These are phyloP conservation scores for Aechmea fasciata DNA, from an alignment of 176 grass and related monocot species.

Conservation along the genomic window DNA sequence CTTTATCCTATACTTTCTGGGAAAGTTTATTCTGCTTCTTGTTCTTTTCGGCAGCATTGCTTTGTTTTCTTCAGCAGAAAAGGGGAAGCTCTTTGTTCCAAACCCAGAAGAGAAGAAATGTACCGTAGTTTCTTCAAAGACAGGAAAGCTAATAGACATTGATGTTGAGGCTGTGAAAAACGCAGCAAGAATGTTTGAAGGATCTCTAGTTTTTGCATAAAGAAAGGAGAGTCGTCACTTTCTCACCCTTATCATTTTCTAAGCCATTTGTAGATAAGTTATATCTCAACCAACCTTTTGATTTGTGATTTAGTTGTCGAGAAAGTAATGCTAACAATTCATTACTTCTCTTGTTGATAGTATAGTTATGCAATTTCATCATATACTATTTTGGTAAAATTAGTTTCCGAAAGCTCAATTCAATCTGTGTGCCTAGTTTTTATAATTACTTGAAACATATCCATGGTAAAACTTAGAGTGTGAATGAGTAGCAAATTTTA, in stretches of 20 bases:
- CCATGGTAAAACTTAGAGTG: too few relatives aligned
- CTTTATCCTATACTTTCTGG: background rate
- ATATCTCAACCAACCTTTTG: background rate
- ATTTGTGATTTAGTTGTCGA: background rate
- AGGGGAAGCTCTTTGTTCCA: slow-evolving; percentile 65
- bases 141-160: slow-evolving; percentile 56
- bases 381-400: background rate
- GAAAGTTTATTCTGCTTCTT: too few relatives aligned
- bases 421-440: too few relatives aligned
- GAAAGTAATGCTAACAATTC: background rate
- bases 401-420: background rate
- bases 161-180: slow-evolving; percentile 56
- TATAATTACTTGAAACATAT: too few relatives aligned
- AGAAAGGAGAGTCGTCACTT: background rate
- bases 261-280: slow-evolving; percentile 4
- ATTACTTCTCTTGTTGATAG: background rate
- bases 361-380: background rate
- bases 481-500: too few relatives aligned
- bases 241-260: background rate
- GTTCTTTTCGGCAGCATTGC: slow-evolving; percentile 34
- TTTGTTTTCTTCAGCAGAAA: slow-evolving; percentile 63
- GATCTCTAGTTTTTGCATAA: slow-evolving; percentile 43
- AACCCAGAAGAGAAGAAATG: slow-evolving; percentile 42
- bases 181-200: slow-evolving; percentile 35
- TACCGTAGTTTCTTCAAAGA: slow-evolving; percentile 44